Evolutionary conservation across 73 alveolate species (phyloP), one percentile per base, ranked within the genome.

Genomic region (Paramecium biaurelia): DNA sequence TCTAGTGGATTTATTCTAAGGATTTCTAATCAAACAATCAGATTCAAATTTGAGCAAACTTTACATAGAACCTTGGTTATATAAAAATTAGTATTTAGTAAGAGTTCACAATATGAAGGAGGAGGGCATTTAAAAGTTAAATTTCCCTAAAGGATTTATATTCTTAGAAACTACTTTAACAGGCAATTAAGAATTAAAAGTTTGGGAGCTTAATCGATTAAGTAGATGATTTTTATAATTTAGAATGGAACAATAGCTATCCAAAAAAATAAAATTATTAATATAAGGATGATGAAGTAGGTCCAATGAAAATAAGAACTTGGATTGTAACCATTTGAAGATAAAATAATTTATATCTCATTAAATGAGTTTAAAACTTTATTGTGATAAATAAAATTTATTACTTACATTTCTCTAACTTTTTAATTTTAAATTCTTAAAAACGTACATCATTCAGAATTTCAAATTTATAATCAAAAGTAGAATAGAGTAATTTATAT

Each of bases 21-120:
- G 34, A 53, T 53, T 53, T 53, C 11, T 53, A 18, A 53, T 53
- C 30, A 53, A 53, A 53, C 0, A 53, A 2, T 53, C 68, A 3
- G 32, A n/a, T 53, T 4, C 1, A 53, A 72, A 72, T 72, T 41
- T 72, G 58, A 11, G 57, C 26, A 72, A 72, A 72, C 11, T 72
- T 3, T 72, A 30, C 10, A 34, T 72, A 0, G 67, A 72, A 26
- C 87, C 87, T 37, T 72, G 87, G 87, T 7, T 63, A 7, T n/a
- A 28, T 1, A 58, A 72, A 1, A 34, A 37, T 28, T 15, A 72
- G 14, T 72, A 37, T 72, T 72, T 72, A 72, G 57, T 72, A 7
- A 72, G 87, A 41, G 87, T 72, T 72, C 87, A 72, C 12, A 72
- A 72, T 6, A 72, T 72, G 87, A 72, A 18, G 24, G 87, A 72